Base-by-base conservation (phyloP, 495 filamentous ascomycete species). In the Terfezia boudieri region DNA sequence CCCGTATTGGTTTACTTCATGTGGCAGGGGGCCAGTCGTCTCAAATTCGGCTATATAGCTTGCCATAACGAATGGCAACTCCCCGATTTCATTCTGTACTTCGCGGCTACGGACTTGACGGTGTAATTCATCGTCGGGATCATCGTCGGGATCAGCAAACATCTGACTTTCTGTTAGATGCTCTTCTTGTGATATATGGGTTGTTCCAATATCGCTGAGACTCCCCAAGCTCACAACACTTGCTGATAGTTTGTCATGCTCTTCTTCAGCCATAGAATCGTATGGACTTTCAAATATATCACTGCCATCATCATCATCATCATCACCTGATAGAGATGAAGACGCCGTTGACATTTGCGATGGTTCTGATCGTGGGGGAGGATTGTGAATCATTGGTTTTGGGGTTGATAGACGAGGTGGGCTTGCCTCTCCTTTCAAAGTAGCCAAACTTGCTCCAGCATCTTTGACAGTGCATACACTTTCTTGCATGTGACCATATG, bases 261-360 rank as follows among this genome's bases (percentile, higher is more conserved):
- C 41, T 37, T 16, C 16, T 20, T 50, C 51, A 23, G 23, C 32
- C 14, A 36, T 17, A 23, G 53, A 32, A 38, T 50, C 26, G 43
- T 57, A 55, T 1, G 58, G 50, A 9, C 53, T 50, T 8, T 41
- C 54, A 54, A 64, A 61, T 14, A 51, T 23, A 23, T 61, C 63
- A 20, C 63, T 57, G 2, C 61, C 60, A 17, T 57, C 36, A 22
- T 43, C 43, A 41, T 43, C 43, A 41, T 60, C 57, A 52, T 61
- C 60, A 17, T 61, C 58, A 14, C 7, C 26, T 32, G 26, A 32
- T 7, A 32, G 4, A 32, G 26, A 32, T 32, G 26, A 32, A 32
- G 26, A 32, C 26, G 26, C 26, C 26, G 4, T 32, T 5, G 26
- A 32, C 26, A 7, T 5, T 32, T 4, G 26, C 26, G 26, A 32